Evolutionary conservation across 768 basidiomycete genomes (phyloP).

Genomic region (Exsudoporus frostii): DNA sequence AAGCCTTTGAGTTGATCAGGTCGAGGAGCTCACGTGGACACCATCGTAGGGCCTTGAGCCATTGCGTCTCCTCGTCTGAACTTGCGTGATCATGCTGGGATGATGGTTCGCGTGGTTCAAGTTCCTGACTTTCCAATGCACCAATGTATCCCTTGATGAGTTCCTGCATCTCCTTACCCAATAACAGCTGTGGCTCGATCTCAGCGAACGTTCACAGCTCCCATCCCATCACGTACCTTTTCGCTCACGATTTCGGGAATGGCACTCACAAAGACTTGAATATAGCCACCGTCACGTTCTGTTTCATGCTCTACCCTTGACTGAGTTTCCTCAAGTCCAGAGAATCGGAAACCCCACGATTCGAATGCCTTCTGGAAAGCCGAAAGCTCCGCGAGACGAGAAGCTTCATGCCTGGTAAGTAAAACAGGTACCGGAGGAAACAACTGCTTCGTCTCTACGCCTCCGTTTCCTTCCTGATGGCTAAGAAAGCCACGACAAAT

Average conservation of each 20-base stretch:
- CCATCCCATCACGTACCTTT: conserved; percentile 42
- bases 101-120: conserved; percentile 16
- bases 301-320: conserved; percentile 19
- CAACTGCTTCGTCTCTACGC: conserved; percentile 42
- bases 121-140: conserved; percentile 50
- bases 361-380: conserved; percentile 48
- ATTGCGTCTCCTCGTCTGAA: conserved; percentile 33
- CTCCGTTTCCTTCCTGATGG: conserved; percentile 34
- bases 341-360: conserved; percentile 70
- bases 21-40: conserved; percentile 84
- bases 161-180: conserved; percentile 69
- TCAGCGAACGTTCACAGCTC: conserved; percentile 6
- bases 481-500: conserved; percentile 67
- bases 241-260: conserved; percentile 72
- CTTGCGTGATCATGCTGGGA: conserved; percentile 9
- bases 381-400: conserved; percentile 40
- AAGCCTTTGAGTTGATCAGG: conserved; percentile 92
- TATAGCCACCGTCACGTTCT: conserved; percentile 39
- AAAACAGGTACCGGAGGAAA: conserved; percentile 58
- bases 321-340: conserved; percentile 29
- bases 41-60: conserved; percentile 73
- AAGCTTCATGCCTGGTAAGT: conserved; percentile 63
- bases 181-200: conserved; percentile 46
- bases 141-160: conserved; percentile 72
- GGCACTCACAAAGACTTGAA: conserved; percentile 59